Evolutionary conservation across 2,329 filamentous ascomycete genomes (phyloP).

Genomic region (Elsinoe australis): DNA sequence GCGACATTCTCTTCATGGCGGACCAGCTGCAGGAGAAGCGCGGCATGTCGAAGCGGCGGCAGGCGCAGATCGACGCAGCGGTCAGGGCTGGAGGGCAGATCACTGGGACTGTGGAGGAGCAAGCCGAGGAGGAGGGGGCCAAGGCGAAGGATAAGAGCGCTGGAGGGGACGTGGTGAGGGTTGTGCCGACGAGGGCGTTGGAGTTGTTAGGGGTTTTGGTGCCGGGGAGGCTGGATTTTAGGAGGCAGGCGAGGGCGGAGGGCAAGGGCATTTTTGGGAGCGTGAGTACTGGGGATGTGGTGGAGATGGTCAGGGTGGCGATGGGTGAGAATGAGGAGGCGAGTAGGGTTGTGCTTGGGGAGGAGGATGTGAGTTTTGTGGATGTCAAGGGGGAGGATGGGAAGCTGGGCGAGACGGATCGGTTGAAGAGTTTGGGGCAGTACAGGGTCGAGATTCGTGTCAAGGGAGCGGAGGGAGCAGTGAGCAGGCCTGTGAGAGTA

Average conservation of each 20-base stretch:
- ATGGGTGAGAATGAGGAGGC: slow-evolving; percentile 47
- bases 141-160: slow-evolving; percentile 7
- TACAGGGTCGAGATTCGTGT: slow-evolving; percentile 47
- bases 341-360: slow-evolving; percentile 41
- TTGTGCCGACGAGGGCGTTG: slow-evolving; percentile 35
- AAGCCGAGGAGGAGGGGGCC: slow-evolving; percentile 19
- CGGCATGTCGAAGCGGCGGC: slow-evolving; percentile 15
- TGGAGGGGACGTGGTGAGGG: slow-evolving; percentile 11
- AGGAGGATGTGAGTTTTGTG: slow-evolving; percentile 46
- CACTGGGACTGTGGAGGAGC: slow-evolving; percentile 17
- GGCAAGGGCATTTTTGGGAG: slow-evolving; percentile 44
- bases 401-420: slow-evolving; percentile 29
- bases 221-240: slow-evolving; percentile 36
- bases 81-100: not conserved
- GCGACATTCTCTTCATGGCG: slow-evolving; percentile 40
- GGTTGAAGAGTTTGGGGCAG: slow-evolving; percentile 47
- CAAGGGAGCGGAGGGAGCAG: slow-evolving; percentile 37
- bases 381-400: slow-evolving; percentile 32
- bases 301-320: slow-evolving; percentile 40
- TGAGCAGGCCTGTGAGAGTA: slow-evolving; percentile 39
- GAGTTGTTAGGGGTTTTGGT: slow-evolving; percentile 44
- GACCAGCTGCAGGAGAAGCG: slow-evolving; percentile 14
- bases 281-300: slow-evolving; percentile 48
- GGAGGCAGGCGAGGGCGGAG: slow-evolving; percentile 41
- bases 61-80: slow-evolving; percentile 19